Evolutionary conservation across 1,139 yeast species (phyloP).

Genomic region (Pichia kudriavzevii): DNA sequence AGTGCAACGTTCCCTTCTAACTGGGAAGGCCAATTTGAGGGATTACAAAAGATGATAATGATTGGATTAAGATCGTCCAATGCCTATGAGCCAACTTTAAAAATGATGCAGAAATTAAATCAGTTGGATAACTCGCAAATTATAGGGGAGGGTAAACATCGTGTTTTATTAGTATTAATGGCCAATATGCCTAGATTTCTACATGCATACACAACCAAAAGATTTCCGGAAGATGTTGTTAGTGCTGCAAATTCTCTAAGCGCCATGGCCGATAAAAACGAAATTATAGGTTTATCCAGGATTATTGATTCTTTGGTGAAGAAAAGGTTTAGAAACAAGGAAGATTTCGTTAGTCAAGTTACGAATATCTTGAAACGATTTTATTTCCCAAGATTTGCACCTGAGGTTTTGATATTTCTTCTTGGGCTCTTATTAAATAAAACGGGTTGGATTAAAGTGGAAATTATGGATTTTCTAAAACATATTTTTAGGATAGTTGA

Average conservation of each 20-base stretch:
- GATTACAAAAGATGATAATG: conserved; percentile 70
- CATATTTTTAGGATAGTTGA: conserved; percentile 72
- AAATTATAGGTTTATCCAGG: conserved; percentile 57
- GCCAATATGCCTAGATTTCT: conserved; percentile 79
- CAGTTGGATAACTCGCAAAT: conserved; percentile 64
- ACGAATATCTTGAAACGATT: conserved; percentile 57
- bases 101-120: conserved; percentile 66
- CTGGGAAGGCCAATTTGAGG: conserved; percentile 94
- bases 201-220: conserved; percentile 61
- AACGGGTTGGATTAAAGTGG: conserved; percentile 69
- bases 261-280: conserved; percentile 50
- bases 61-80: conserved; percentile 77
- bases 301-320: conserved; percentile 72
- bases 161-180: conserved; percentile 64
- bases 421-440: conserved; percentile 75
- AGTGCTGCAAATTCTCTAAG: conserved; percentile 55
- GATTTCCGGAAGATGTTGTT: conserved; percentile 43
- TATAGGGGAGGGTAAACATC: conserved; percentile 62
- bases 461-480: conserved; percentile 69
- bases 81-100: conserved; percentile 72
- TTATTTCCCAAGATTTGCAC: conserved; percentile 72
- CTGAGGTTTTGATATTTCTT: conserved; percentile 65
- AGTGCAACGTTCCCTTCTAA: conserved; percentile 85
- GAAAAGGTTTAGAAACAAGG: conserved; percentile 75
- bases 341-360: conserved; percentile 79